These are phyloP conservation scores for Taphrina communis DNA, from an alignment of 1,139 yeast species.

Conservation along the genomic window DNA sequence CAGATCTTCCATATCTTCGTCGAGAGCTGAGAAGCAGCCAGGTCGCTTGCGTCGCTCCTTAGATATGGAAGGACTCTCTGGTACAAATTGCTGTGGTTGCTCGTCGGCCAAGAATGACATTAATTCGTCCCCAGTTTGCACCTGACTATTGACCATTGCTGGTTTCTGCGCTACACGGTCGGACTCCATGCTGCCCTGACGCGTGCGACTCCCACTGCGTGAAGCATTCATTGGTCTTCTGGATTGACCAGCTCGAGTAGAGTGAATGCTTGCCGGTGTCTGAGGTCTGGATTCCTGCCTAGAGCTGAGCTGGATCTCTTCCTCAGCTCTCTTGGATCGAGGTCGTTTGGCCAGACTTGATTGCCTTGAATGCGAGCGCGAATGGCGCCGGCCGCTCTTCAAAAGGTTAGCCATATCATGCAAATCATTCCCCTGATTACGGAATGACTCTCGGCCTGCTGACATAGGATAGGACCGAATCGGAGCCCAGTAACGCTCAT, in stretches of 20 bases:
- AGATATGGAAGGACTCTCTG: conserved; percentile 25
- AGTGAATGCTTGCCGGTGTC: conserved; percentile 1
- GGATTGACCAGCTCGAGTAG: not conserved
- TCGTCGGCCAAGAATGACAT: conserved; percentile 18
- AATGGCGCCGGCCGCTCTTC: not conserved
- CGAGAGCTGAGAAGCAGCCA: conserved; percentile 43
- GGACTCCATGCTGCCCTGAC: conserved; percentile 13
- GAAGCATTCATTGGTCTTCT: conserved; percentile 23
- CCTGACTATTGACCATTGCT: conserved; percentile 33
- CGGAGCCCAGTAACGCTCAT: conserved; percentile 34
- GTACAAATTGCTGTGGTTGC: not conserved
- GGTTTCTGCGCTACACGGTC: conserved; percentile 1
- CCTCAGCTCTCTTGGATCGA: not conserved
- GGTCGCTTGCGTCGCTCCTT: conserved; percentile 41
- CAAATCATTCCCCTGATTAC: not conserved
- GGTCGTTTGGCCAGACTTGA: conserved; percentile 14
- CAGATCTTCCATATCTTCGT: conserved; percentile 43
- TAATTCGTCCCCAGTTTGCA: conserved; percentile 27
- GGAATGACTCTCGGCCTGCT: not conserved
- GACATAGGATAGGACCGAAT: conserved; percentile 32
- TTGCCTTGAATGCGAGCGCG: conserved; percentile 16
- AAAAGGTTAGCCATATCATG: not conserved
- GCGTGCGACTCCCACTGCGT: conserved; percentile 17
- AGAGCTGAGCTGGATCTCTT: not conserved
- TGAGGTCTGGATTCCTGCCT: conserved; percentile 2